A percentile compares a stretch with the other conserved stretches of the same genome.
Evolutionary conservation across 2,329 filamentous ascomycete species (phyloP).

Genomic region (Paraconiothyrium brasiliense): DNA sequence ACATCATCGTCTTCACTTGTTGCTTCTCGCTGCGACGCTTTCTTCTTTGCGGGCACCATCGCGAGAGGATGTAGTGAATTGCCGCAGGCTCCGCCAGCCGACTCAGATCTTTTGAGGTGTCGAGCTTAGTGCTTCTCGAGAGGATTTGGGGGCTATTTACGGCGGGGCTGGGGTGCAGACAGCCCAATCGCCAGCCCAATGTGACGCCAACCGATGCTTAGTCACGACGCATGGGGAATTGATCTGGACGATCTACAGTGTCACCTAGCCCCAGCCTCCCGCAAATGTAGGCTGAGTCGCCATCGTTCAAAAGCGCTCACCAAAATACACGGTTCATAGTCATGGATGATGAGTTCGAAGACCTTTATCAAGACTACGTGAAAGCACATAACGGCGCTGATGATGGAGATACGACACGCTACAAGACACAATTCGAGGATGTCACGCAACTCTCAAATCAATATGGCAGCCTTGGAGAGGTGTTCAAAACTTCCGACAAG

Average conservation of each 20-base stretch:
- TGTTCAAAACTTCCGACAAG: conserved; percentile 10
- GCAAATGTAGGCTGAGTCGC: background rate
- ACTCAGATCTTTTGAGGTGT: background rate
- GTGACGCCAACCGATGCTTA: background rate
- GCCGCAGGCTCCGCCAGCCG: background rate
- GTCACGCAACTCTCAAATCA: conserved; percentile 9
- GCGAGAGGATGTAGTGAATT: background rate
- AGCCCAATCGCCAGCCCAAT: background rate
- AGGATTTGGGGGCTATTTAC: conserved; percentile 3
- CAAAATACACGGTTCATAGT: background rate
- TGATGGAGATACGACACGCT: background rate
- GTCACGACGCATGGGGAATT: background rate
- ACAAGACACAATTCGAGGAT: conserved; percentile 10
- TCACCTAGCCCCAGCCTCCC: background rate
- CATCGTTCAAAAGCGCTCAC: no score
- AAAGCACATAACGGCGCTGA: conserved; percentile 2
- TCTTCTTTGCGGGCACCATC: background rate
- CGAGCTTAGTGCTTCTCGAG: background rate
- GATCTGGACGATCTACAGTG: no score
- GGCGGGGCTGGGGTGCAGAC: background rate
- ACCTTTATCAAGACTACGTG: conserved; percentile 7
- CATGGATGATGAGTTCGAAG: conserved; percentile 10
- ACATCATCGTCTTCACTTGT: background rate
- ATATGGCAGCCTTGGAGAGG: conserved; percentile 6
- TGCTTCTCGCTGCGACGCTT: background rate